Conservation (phyloP, 192 early-diverging fungal species). For the Diversispora epigaea region DNA sequence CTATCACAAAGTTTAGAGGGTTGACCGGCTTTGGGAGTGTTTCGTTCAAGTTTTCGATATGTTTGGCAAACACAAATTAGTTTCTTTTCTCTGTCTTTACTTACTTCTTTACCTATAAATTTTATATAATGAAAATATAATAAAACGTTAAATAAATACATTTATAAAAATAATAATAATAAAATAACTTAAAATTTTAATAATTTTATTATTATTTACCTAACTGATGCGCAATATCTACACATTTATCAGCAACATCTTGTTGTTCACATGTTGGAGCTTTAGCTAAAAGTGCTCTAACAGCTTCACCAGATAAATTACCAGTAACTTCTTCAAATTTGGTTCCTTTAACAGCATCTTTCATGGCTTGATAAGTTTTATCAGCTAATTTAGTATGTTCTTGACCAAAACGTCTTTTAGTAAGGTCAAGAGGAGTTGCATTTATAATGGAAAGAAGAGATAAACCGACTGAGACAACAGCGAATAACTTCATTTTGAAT, state of each 20-base stretch:
- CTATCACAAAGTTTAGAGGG: constrained; percentile 3
- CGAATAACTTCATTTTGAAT: not conserved
- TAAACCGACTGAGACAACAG: not conserved
- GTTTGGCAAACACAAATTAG: not conserved
- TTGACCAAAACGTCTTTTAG: constrained; percentile 22
- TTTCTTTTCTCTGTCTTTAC: not conserved
- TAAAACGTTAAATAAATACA: too few relatives aligned
- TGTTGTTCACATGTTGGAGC: constrained; percentile 19
- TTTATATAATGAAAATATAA: too few relatives aligned
- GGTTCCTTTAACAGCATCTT: constrained; percentile 9
- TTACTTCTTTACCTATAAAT: not conserved
- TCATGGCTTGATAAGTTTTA: not conserved
- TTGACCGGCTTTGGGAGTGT: not conserved
- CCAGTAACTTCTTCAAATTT: not conserved
- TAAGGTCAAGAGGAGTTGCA: not conserved
- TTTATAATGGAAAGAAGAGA: not conserved
- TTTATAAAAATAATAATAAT: too few relatives aligned
- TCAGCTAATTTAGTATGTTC: constrained; percentile 22
- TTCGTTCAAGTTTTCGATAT: constrained; percentile 22
- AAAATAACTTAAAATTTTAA: too few relatives aligned
- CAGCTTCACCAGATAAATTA: constrained; percentile 15
- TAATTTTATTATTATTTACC: not conserved
- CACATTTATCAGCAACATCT: constrained; percentile 8
- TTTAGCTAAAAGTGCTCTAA: constrained; percentile 21
- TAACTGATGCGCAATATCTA: not conserved